Conservation (phyloP, 2,329 filamentous ascomycete species). For the Penicillium sp. region DNA sequence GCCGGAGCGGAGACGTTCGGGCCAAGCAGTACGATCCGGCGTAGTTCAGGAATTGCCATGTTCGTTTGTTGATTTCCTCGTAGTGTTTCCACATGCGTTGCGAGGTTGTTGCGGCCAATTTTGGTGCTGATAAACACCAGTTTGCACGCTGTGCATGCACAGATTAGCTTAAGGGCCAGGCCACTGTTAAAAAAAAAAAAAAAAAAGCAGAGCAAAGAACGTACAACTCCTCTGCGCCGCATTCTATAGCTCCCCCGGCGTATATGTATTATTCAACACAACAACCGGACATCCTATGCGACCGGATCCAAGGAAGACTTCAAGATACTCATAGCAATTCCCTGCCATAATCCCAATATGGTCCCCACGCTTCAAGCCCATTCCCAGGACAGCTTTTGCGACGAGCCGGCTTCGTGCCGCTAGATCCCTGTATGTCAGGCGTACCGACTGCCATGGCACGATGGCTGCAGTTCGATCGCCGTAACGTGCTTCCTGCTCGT, state of each 20-base stretch:
- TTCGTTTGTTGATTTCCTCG: neutral
- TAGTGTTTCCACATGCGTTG: constrained; percentile 27
- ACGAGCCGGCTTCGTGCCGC: constrained; percentile 10
- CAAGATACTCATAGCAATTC: constrained; percentile 57
- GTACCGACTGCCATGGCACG: constrained; percentile 29
- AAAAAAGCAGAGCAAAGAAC: no score
- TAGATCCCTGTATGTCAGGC: constrained; percentile 28
- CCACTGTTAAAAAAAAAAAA: no score
- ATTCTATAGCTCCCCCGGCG: constrained; percentile 27
- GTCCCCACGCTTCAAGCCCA: constrained; percentile 69
- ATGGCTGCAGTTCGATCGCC: constrained; percentile 18
- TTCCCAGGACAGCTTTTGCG: constrained; percentile 59
- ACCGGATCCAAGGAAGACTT: constrained; percentile 60
- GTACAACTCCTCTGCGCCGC: constrained; percentile 28
- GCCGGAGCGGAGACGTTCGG: neutral
- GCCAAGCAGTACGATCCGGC: constrained; percentile 20
- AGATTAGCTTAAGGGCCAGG: no score
- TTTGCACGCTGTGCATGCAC: constrained; percentile 27
- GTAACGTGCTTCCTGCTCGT: constrained; percentile 25
- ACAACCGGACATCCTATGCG: constrained; percentile 39
- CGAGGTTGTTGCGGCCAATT: constrained; percentile 27
- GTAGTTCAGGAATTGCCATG: constrained; percentile 20
- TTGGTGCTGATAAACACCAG: constrained; percentile 30
- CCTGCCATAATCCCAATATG: constrained; percentile 72
- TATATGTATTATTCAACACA: constrained; percentile 41